A percentile compares a stretch with the other conserved stretches of the same genome.
Conservation (phyloP, 139 green algal genomes). For the Micromonas pusilla region DNA sequence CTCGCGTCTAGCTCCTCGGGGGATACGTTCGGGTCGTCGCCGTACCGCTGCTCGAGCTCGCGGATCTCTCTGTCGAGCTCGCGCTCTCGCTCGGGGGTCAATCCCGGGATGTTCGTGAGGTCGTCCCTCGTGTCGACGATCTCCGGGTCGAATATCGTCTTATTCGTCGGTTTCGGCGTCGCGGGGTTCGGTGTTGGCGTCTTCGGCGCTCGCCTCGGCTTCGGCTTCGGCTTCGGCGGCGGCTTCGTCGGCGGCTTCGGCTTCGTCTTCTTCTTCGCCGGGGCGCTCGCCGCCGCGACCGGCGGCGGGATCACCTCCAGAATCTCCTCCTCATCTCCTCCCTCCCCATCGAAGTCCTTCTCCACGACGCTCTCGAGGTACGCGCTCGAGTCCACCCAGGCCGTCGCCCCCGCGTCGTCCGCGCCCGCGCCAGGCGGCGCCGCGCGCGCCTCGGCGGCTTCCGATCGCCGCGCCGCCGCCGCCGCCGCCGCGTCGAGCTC, state of each 20-base stretch:
- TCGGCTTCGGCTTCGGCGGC: background rate
- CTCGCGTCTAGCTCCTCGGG: slow-evolving; percentile 16
- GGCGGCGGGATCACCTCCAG: too few relatives aligned
- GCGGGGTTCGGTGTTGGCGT: too few relatives aligned
- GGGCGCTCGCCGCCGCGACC: too few relatives aligned
- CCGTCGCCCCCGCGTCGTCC: too few relatives aligned
- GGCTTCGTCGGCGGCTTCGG: background rate
- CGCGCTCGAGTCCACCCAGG: too few relatives aligned
- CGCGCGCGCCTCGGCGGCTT: too few relatives aligned
- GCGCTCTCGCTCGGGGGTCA: background rate
- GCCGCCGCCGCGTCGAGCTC: too few relatives aligned
- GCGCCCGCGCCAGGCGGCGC: too few relatives aligned
- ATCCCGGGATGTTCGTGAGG: background rate
- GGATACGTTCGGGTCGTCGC: background rate
- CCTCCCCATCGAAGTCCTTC: too few relatives aligned
- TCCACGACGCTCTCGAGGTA: too few relatives aligned
- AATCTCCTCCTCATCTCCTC: too few relatives aligned
- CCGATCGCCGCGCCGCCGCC: too few relatives aligned
- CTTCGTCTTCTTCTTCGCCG: background rate
- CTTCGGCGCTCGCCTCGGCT: background rate
- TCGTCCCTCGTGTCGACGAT: background rate
- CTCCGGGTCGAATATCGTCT: background rate
- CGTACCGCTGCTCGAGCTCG: background rate
- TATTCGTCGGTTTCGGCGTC: background rate
- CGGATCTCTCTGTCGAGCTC: background rate